Evolutionary conservation across 129 eudicot genomes (phyloP).

Genomic region (Ambrosia artemisiifolia): DNA sequence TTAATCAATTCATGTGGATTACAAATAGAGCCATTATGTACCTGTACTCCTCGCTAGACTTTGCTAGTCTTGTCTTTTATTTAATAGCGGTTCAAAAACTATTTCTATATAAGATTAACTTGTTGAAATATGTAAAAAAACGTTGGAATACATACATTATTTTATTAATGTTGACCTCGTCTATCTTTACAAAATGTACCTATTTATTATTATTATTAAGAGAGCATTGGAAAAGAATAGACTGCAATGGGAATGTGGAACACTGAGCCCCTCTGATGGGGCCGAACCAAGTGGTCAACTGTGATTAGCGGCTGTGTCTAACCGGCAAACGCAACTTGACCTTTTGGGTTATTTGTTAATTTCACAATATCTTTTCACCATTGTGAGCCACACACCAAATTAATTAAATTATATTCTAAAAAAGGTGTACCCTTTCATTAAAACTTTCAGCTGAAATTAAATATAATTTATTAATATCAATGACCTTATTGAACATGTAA

Average conservation of each 20-base stretch:
- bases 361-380: constrained; percentile 4
- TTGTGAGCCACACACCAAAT: neutral
- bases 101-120: too few species aligned
- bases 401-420: neutral
- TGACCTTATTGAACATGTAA: neutral
- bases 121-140: too few species aligned
- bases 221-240: too few species aligned
- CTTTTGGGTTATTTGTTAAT: constrained; percentile 11
- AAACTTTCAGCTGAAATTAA: neutral
- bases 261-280: neutral
- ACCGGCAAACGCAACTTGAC: constrained; percentile 15
- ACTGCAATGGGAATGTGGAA: neutral
- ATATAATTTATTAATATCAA: neutral
- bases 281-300: neutral
- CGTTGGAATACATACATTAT: too few species aligned
- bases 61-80: too few species aligned
- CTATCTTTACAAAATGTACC: too few species aligned
- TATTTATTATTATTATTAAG: too few species aligned
- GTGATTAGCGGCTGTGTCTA: neutral
- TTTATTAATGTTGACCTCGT: too few species aligned
- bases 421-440: constrained; percentile 13
- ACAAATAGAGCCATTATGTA: too few species aligned
- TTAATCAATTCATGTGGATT: too few species aligned
- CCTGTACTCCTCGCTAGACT: too few species aligned
- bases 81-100: too few species aligned